These are phyloP conservation scores for Ophiostoma sp. DNA, from an alignment of 2,329 filamentous ascomycete genomes.

Conservation along the genomic window DNA sequence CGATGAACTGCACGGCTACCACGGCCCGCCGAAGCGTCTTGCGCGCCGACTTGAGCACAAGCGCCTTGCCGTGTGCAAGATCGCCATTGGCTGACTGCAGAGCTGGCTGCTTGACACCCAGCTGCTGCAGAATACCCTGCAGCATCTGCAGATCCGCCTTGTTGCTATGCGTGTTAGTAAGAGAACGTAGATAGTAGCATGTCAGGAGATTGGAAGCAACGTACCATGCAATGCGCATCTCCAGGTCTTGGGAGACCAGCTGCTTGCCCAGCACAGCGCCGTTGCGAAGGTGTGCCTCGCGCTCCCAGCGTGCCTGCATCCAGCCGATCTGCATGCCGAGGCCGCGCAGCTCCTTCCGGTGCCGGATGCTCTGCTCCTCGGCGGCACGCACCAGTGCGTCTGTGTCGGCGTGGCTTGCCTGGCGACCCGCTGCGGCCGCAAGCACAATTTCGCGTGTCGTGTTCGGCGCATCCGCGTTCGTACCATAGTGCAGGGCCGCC, in stretches of 20 bases:
- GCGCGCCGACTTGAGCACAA: slow-evolving; percentile 27
- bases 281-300: slow-evolving; percentile 73
- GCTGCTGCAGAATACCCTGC: slow-evolving; percentile 67
- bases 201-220: slow-evolving; percentile 36
- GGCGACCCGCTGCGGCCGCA: slow-evolving; percentile 30
- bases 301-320: slow-evolving; percentile 72
- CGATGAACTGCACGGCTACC: slow-evolving; percentile 47
- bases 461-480: slow-evolving; percentile 21
- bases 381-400: slow-evolving; percentile 55
- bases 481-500: slow-evolving; percentile 27
- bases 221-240: slow-evolving; percentile 86
- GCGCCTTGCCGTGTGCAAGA: slow-evolving; percentile 34
- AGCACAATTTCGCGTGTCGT: slow-evolving; percentile 23
- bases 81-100: slow-evolving; percentile 8
- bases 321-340: slow-evolving; percentile 86
- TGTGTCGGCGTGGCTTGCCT: slow-evolving; percentile 42
- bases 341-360: slow-evolving; percentile 71
- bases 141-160: slow-evolving; percentile 84
- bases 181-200: background rate
- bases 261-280: slow-evolving; percentile 83
- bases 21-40: slow-evolving; percentile 30
- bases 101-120: slow-evolving; percentile 35
- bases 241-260: slow-evolving; percentile 71
- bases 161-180: slow-evolving; percentile 57
- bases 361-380: slow-evolving; percentile 60